Evolutionary conservation across 768 basidiomycete genomes (phyloP).

Genomic region (Termitomyces sp.): DNA sequence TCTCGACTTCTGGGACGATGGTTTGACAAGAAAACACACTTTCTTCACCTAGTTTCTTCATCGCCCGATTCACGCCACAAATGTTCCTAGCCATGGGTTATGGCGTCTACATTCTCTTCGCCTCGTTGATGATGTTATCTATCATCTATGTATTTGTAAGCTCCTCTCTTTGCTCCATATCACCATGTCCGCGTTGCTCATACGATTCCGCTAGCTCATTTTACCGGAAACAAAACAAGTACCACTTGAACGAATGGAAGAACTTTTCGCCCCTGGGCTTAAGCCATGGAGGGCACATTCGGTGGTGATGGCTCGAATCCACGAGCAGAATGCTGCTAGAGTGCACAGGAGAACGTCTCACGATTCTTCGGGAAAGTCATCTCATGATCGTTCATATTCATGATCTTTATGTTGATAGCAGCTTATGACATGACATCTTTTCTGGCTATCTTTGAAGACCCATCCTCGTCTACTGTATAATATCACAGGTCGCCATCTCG

Average conservation of each 20-base stretch:
- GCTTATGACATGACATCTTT: conserved; percentile 6
- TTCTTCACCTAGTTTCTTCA: conserved; percentile 21
- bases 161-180: background rate
- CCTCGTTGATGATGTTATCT: conserved; percentile 26
- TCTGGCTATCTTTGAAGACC: background rate
- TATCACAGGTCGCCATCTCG: background rate
- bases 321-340: conserved; percentile 12
- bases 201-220: conserved; percentile 17
- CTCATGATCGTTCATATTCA: conserved; percentile 7
- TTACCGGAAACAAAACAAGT: conserved; percentile 36
- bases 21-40: background rate
- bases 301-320: conserved; percentile 22
- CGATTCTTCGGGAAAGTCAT: conserved; percentile 7
- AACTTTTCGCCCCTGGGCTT: conserved; percentile 29
- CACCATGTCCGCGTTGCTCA: background rate
- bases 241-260: conserved; percentile 37
- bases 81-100: conserved; percentile 32
- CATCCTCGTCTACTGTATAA: background rate
- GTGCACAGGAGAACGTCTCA: conserved; percentile 1
- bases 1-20: background rate
- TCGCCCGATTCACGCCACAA: conserved; percentile 31
- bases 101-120: conserved; percentile 32
- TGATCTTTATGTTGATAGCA: conserved; percentile 7
- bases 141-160: conserved; percentile 28
- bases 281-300: conserved; percentile 28